Conservation (phyloP, 2,329 filamentous ascomycete genomes). For the Cladophialophora immunda region DNA sequence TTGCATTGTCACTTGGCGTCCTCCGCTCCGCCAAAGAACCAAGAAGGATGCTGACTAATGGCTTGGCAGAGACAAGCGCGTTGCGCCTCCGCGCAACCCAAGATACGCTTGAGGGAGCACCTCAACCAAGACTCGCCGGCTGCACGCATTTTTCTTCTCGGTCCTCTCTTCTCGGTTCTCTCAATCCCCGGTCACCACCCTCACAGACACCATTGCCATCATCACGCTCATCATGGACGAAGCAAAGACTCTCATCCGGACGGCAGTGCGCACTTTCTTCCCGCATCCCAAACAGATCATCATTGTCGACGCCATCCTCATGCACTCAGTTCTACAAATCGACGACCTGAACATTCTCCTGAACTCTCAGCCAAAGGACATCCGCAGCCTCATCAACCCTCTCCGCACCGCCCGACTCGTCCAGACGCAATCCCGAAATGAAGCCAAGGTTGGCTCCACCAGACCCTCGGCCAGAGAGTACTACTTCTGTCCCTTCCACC, state of each 20-base stretch:
- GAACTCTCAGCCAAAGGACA: slow-evolving; percentile 87
- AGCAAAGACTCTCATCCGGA: slow-evolving; percentile 82
- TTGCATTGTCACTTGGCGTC: background rate
- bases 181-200: background rate
- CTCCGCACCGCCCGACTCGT: slow-evolving; percentile 88
- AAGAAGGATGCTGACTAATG: background rate
- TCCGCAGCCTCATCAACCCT: slow-evolving; percentile 86
- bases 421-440: slow-evolving; percentile 73
- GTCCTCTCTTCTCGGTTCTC: background rate
- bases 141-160: background rate
- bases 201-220: slow-evolving; percentile 1
- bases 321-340: slow-evolving; percentile 80
- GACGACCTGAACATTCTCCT: slow-evolving; percentile 88
- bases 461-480: slow-evolving; percentile 87
- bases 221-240: slow-evolving; percentile 64
- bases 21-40: background rate
- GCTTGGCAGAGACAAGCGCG: background rate
- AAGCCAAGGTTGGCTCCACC: slow-evolving; percentile 80
- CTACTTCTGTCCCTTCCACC: slow-evolving; percentile 96
- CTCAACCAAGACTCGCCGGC: background rate
- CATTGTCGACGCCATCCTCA: slow-evolving; percentile 79
- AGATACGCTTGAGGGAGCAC: background rate
- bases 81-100: background rate
- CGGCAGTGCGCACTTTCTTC: slow-evolving; percentile 85
- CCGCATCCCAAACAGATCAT: slow-evolving; percentile 79